Evolutionary conservation across 306 rosid species (phyloP).

Genomic region (Quercus dentata): DNA sequence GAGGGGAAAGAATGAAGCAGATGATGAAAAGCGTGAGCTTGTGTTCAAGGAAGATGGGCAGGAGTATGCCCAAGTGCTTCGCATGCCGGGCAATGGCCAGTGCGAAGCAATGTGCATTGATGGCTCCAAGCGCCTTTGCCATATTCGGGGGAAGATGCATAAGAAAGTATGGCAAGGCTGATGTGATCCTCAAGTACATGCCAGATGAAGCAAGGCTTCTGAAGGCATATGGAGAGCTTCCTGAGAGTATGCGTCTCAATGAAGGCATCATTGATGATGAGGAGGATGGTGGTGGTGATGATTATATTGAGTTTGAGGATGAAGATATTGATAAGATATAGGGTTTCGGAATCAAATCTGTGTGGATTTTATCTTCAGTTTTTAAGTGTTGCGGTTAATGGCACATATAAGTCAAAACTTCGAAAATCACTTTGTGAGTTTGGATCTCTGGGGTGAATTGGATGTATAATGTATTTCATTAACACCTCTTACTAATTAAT

Average conservation of each 20-base stretch:
- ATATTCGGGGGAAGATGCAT: conserved; percentile 48
- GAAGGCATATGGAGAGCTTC: conserved; percentile 49
- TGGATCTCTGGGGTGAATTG: conserved; percentile 9
- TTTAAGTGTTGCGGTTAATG: neutral
- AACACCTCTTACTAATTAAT: conserved; percentile 11
- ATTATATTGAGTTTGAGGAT: conserved; percentile 43
- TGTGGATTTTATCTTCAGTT: neutral
- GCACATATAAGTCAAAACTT: conserved; percentile 4
- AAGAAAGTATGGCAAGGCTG: conserved; percentile 55
- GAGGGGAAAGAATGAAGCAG: conserved; percentile 53
- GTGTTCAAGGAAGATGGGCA: conserved; percentile 51
- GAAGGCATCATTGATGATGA: conserved; percentile 45
- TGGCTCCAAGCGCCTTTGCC: conserved; percentile 40
- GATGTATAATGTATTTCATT: conserved; percentile 11
- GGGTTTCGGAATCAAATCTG: neutral
- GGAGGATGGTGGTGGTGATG: conserved; percentile 36
- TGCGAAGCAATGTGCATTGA: conserved; percentile 47
- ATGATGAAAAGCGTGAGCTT: conserved; percentile 50
- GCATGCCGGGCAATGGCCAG: conserved; percentile 44
- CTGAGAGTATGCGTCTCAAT: conserved; percentile 40
- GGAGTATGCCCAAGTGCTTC: conserved; percentile 47
- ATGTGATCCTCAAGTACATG: conserved; percentile 54
- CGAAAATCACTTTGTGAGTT: conserved; percentile 6
- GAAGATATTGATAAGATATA: conserved; percentile 45
- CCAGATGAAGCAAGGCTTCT: conserved; percentile 52